Base-by-base conservation (phyloP, 805 yeast genomes). In the Cyberlindnera maritima region DNA sequence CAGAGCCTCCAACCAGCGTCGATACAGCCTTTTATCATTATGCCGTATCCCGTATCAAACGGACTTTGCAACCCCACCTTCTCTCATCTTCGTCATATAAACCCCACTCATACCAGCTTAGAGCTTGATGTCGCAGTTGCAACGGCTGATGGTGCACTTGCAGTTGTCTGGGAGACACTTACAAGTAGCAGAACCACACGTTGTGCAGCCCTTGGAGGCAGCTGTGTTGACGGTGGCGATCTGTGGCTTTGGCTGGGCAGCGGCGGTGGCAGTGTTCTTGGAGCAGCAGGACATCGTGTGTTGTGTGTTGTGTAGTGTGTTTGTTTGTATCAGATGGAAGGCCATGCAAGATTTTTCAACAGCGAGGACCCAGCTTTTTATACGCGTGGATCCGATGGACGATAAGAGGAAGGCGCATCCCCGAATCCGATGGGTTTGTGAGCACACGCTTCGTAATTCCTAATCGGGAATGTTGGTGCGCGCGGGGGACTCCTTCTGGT, bases 141-240 rank as follows among this genome's bases (percentile, higher is more conserved):
- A 60, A 7, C 53, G 48, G 17, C 35, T 38, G n/a, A 58, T 50
- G 14, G 56, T 28, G 44, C 64, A 60, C 43, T 58, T 52, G 50
- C 64, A 60, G 25, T 45, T 34, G 37, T 54, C 60, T 35, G 53
- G 57, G 17, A 56, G 56, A 52, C 64, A 60, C 43, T 55, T 60
- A 43, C 64, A 60, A 25, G 58, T 37, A 13, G 61, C 39, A 36
- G 55, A 48, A 8, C 61, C 61, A 44, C 63, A 59, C 26, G 53
- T 46, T 4, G 49, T 38, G 43, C 61, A 57, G 23, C 54, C 55
- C 37, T 45, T 46, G n/a, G 50, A 47, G 23, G 60, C 60, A 38
- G 61, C 60, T 32, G 62, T 57, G 47, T 52, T 48, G 34, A 46
- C 46, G n/a, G 49, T 21, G 26, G 46, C 40, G 48, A 60, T 52